Conservation (phyloP, 495 filamentous ascomycete genomes). For the Penicilliopsis zonata region DNA sequence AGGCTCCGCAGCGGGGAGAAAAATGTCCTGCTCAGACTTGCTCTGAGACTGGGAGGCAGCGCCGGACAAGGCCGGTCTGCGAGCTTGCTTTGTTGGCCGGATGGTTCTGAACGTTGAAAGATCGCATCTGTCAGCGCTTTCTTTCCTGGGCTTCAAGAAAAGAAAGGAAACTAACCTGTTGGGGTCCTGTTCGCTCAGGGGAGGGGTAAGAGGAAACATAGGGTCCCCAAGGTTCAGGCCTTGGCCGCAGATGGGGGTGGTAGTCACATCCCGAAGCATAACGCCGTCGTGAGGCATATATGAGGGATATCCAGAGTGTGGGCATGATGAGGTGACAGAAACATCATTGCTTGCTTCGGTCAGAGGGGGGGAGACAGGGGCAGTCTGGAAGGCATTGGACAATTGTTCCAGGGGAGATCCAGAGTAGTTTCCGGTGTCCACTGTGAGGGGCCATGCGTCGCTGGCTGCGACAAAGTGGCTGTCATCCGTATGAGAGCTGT, state of each 20-base stretch:
- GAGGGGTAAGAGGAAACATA: constrained; percentile 26
- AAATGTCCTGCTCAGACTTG: constrained; percentile 28
- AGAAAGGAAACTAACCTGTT: constrained; percentile 25
- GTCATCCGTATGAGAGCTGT: constrained; percentile 31
- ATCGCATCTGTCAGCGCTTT: not conserved
- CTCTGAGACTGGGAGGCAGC: constrained; percentile 20
- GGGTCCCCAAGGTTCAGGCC: constrained; percentile 32
- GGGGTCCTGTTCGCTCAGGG: constrained; percentile 31
- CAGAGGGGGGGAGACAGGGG: constrained; percentile 33
- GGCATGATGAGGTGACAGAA: constrained; percentile 33
- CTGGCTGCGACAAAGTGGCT: constrained; percentile 22
- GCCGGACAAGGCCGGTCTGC: constrained; percentile 22
- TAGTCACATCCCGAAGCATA: constrained; percentile 26
- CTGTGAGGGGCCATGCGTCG: constrained; percentile 29
- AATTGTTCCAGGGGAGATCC: constrained; percentile 29
- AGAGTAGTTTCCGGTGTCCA: constrained; percentile 24
- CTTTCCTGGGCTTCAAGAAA: not conserved
- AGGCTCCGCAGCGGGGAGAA: constrained; percentile 27
- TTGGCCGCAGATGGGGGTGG: constrained; percentile 22
- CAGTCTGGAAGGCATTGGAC: constrained; percentile 24
- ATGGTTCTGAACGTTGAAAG: constrained; percentile 20
- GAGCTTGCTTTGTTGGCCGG: constrained; percentile 23
- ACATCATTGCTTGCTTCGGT: constrained; percentile 36
- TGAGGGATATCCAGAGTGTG: constrained; percentile 28
- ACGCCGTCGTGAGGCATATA: constrained; percentile 28